phyloP scores from a whole-genome alignment of 441 rosid genomes.

The Daphne laureola region DNA sequence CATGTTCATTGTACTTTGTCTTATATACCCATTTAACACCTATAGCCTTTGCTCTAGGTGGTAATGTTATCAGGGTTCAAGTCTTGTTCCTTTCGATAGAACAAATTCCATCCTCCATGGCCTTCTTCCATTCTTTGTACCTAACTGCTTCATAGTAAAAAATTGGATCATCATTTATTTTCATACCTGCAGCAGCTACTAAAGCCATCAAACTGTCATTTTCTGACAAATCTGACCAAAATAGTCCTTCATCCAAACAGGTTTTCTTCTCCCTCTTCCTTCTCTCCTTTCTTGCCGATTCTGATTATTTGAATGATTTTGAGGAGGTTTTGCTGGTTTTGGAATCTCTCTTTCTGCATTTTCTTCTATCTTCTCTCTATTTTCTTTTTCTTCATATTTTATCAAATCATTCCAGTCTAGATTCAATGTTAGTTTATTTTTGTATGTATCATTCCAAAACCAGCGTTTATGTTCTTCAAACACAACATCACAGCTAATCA shows the following conservation, averaged over 20 bases:
- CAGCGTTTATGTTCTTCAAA: background rate
- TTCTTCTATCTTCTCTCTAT: too few species aligned
- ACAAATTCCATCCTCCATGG: background rate
- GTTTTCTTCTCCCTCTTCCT: too few species aligned
- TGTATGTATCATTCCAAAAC: background rate
- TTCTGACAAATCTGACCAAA: too few species aligned
- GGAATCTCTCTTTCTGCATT: too few species aligned
- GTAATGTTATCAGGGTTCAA: background rate
- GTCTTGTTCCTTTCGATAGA: background rate
- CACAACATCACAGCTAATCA: background rate
- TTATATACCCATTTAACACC: slow-evolving; percentile 2
- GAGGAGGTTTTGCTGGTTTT: too few species aligned
- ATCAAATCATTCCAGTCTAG: background rate
- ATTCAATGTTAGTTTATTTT: background rate
- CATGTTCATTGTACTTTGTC: too few species aligned
- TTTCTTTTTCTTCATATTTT: too few species aligned
- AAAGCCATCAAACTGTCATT: too few species aligned
- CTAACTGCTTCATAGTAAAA: background rate
- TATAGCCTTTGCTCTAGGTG: background rate
- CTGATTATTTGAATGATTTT: too few species aligned
- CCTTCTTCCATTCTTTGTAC: background rate
- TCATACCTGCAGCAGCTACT: too few species aligned
- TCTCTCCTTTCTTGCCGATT: too few species aligned
- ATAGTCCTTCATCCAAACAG: too few species aligned
- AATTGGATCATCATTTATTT: background rate